Evolutionary conservation across 495 filamentous ascomycete species (phyloP).

Genomic region (Penicillium simplicissimum): DNA sequence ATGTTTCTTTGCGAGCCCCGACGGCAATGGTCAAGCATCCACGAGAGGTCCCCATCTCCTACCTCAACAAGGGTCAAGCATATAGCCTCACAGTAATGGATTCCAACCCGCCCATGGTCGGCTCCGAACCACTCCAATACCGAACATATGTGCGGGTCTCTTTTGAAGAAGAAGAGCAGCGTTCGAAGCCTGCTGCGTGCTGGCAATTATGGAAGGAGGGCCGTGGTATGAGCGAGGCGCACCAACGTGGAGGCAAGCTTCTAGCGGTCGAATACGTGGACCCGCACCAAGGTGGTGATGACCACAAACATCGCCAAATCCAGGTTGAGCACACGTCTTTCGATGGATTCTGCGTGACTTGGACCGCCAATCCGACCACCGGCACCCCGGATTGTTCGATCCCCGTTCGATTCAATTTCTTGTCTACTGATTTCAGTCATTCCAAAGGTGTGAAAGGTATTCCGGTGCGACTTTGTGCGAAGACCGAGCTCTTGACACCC

Average conservation of each 20-base stretch:
- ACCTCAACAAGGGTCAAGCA: conserved; percentile 94
- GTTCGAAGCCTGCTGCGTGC: conserved; percentile 73
- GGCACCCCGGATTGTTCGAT: conserved; percentile 70
- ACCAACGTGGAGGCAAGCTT: conserved; percentile 81
- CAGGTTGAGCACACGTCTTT: conserved; percentile 82
- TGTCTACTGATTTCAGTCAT: conserved; percentile 95
- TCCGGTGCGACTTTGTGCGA: conserved; percentile 84
- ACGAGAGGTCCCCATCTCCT: conserved; percentile 88
- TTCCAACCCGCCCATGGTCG: conserved; percentile 45
- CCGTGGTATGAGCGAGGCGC: conserved; percentile 82
- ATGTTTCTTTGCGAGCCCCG: conserved; percentile 87
- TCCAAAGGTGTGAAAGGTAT: conserved; percentile 97
- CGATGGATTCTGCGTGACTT: conserved; percentile 86
- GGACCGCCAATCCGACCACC: conserved; percentile 66
- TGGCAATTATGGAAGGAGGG: conserved; percentile 98
- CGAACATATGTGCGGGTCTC: conserved; percentile 86
- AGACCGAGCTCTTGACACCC: conserved; percentile 63
- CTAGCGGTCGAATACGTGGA: conserved; percentile 92
- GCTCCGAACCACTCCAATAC: conserved; percentile 58
- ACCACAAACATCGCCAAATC: conserved; percentile 67
- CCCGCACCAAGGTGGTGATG: conserved; percentile 62
- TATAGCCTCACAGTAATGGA: conserved; percentile 81
- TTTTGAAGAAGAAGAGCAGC: conserved; percentile 89
- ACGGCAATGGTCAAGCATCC: conserved; percentile 88
- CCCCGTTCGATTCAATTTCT: conserved; percentile 90